A percentile compares a stretch with the other conserved stretches of the same genome.
These are phyloP conservation scores for Saturnispora serradocipensis DNA, from an alignment of 805 yeast genomes.

Conservation along the genomic window DNA sequence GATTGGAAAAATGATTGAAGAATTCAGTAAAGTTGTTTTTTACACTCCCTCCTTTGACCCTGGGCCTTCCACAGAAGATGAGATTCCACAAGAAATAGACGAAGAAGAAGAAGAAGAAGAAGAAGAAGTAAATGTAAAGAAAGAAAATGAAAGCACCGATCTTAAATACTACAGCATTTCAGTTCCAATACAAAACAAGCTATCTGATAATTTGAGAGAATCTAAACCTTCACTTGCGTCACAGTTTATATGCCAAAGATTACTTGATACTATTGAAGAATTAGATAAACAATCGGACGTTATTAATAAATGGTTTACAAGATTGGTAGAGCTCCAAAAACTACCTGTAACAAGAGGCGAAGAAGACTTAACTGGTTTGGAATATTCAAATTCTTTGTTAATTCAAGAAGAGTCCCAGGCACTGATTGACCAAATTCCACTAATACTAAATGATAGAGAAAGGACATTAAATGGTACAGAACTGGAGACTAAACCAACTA, in stretches of 20 bases:
- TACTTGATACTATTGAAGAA: conserved; percentile 20
- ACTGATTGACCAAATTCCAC: conserved; percentile 45
- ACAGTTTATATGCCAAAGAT: conserved; percentile 23
- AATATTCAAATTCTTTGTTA: conserved; percentile 64
- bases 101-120: conserved; percentile 2
- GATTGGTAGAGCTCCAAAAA: conserved; percentile 34
- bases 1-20: conserved; percentile 18
- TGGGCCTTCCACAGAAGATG: background rate
- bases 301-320: conserved; percentile 43
- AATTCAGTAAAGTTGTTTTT: conserved; percentile 10
- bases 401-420: conserved; percentile 65
- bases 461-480: conserved; percentile 25
- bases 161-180: conserved; percentile 8
- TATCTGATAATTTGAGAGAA: background rate
- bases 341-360: conserved; percentile 33
- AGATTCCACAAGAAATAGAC: background rate
- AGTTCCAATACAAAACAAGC: conserved; percentile 1
- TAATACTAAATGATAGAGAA: conserved; percentile 37
- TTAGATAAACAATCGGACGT: conserved; percentile 44
- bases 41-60: conserved; percentile 7
- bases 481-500: conserved; percentile 6
- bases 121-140: background rate
- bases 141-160: background rate
- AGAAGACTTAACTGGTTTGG: conserved; percentile 48
- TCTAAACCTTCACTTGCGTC: conserved; percentile 12